Base-by-base conservation (phyloP, 1,284 basidiomycete species). In the Phellopilus nigrolimitatus region DNA sequence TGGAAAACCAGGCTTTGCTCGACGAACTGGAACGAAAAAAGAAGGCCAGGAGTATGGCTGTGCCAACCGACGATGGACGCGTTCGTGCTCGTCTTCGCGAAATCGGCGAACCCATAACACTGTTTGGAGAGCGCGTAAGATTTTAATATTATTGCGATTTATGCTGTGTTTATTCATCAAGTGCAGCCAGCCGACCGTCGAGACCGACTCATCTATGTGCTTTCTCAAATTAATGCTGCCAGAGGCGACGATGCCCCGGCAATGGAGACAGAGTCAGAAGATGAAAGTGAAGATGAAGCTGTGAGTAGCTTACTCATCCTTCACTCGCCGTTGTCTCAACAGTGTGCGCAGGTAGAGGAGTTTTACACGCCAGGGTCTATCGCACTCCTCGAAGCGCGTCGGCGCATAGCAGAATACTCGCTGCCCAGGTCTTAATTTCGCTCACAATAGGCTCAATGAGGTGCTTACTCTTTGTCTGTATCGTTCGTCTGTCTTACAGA, bases 11-110 rank as follows among this genome's bases (percentile, higher is more conserved):
- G 61, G 82, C 84, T 55, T 79, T 94, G 43, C 74, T 94, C 48
- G 89, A 93, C 64, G 91, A 95, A 68, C 79, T 97, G n/a, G 93
- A 97, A 66, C 79, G 92, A 59, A 95, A 93, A 76, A 95, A 94
- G 74, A 84, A 91, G 62, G 88, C 94, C n/a, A 79, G 95, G 56
- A 86, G 76, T 54, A 80, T 98, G 69, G 95, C 95, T 12, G 92
- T 99, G 3, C 97, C 97, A 4, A 99, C 97, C 6, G 95, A 98
- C 66, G 97, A 99, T 68, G 84, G 80, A 60, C 87, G 89, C 57
- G 95, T 99, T 59, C 88, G 89, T 63, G 83, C 86, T 38, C 77
- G 91, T 50, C 74, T 99, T 56, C 77, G 97, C 53, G 91, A 95
- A 67, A 86, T 97, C 57, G 93, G 91, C 25, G 91, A 99, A 67